Base-by-base conservation (phyloP, 495 filamentous ascomycete species). In the Copromyces sp. region DNA sequence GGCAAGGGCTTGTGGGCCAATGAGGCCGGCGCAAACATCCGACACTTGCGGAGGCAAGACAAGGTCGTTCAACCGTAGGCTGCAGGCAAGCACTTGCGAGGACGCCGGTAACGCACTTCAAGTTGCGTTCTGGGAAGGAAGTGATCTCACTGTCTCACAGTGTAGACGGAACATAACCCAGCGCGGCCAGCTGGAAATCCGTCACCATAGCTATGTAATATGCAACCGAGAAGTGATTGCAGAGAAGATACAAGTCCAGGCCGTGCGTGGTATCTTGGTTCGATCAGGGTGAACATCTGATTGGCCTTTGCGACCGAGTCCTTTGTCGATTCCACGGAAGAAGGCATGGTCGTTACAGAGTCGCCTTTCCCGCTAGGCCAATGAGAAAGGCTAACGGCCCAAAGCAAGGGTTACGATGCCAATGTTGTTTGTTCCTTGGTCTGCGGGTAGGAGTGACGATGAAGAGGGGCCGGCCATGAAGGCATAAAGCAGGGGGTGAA, bases 321-420 rank as follows among this genome's bases (percentile, higher is more conserved):
- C 77, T 81, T 80, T 70, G 78, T 82, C 80, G 77, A 80, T 79
- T 80, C 80, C 76, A 81, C 81, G 83, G 82, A 80, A 78, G 79
- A 81, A 82, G 80, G 83, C 83, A 84, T 84, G 83, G 79, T 82
- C 80, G 83, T 82, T 81, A 82, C 82, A 76, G 80, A 80, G 79
- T 77, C 76, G 77, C 76, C 75, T 78, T 77, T 74, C 72, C 39
- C 71, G 74, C 71, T 72, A 71, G 74, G 75, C 84, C 83, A 85
- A 83, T 84, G 77, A 78, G 76, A 74, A 75, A 53, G 41, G 53
- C 41, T 39, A 68, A 73, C 69, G 69, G 69, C 75, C 69, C 32
- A 16, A 12, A 65, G 29, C 53, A 65, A 65, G 53, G 29, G 53
- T 65, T 65, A 16, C 32, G 53, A 61, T 61, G 29, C 53, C 53